Evolutionary conservation across 2,329 filamentous ascomycete genomes (phyloP), one percentile per base, ranked within the genome.

Genomic region (Penicillium nordicum): DNA sequence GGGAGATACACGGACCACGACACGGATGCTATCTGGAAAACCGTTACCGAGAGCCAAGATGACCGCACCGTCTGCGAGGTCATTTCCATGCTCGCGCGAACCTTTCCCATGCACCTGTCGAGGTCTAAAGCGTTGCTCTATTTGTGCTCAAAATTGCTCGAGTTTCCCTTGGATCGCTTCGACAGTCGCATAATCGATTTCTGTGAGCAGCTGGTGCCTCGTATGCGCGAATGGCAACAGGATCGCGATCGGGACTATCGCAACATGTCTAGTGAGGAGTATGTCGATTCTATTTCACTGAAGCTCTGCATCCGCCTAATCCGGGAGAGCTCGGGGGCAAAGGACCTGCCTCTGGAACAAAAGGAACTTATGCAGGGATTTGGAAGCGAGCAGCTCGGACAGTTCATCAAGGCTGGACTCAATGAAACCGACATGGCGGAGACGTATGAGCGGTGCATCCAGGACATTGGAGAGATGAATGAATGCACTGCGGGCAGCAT

Each of bases 1-100:
- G 81, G 82, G 52, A 87, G 85, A 14, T 96, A 93, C 72, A 84
- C 82, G 0, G 73, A 85, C 34, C 75, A 81, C 21, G 88, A 95
- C 67, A 89, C 89, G 1, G 88, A 96, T 67, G 81, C 84, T 16
- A 84, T 97, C 59, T 97, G 93, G 93, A 84, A 87, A 57, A 90
- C 90, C 0, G 85, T 96, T 49, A 87, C 84, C 6, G 85, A 87
- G 25, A 92, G 88, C 57, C 90, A 92, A 67, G 92, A 97, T 70
- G 88, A 89, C 4, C 84, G 92, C 54, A 87, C 93, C n/a, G 86
- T 90, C 8, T 87, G 92, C 48, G 92, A 92, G 29, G 83, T 95
- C 25, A 79, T 92, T 46, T 79, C 80, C 18, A 89, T 96, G 84
- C 74, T 88, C 27, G 69, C 69, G 16, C 72, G 72, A 37, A 79